These are phyloP conservation scores for Boletus sensibilis DNA, from an alignment of 768 basidiomycete species.

Conservation along the genomic window DNA sequence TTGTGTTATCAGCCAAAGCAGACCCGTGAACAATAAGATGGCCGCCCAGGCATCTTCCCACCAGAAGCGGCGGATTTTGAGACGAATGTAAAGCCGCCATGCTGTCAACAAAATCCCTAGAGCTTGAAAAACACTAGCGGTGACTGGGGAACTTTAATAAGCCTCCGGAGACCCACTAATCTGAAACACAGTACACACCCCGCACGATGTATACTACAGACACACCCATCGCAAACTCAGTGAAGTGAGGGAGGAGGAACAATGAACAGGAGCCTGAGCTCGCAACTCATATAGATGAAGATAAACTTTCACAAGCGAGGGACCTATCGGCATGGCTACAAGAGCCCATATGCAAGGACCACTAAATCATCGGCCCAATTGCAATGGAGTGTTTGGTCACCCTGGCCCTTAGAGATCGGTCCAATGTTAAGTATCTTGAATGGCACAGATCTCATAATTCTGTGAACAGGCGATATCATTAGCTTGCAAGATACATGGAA, in stretches of 20 bases:
- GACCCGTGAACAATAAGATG: slow-evolving; percentile 8
- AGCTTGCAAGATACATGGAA: background rate
- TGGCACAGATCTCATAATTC: background rate
- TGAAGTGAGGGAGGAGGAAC: background rate
- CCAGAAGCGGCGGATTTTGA: slow-evolving; percentile 18
- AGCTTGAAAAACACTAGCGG: slow-evolving; percentile 9
- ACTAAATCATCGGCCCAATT: background rate
- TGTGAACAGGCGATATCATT: background rate
- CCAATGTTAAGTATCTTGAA: no score
- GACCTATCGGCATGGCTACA: slow-evolving; percentile 2
- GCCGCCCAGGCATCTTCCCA: slow-evolving; percentile 22
- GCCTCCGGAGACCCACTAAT: background rate
- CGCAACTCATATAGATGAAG: slow-evolving; percentile 2
- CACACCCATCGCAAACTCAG: background rate
- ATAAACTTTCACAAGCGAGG: slow-evolving; percentile 7
- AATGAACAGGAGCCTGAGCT: background rate
- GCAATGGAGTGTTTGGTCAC: background rate
- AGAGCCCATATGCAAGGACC: background rate
- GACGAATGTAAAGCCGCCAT: slow-evolving; percentile 20
- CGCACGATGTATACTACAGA: slow-evolving; percentile 3
- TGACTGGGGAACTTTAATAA: slow-evolving; percentile 4
- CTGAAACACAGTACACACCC: background rate
- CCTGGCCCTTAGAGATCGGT: background rate
- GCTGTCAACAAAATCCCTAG: slow-evolving; percentile 15
- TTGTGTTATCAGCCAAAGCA: slow-evolving; percentile 9